Evolutionary conservation across 2,329 filamentous ascomycete species (phyloP).

Genomic region (Curvularia sp.): DNA sequence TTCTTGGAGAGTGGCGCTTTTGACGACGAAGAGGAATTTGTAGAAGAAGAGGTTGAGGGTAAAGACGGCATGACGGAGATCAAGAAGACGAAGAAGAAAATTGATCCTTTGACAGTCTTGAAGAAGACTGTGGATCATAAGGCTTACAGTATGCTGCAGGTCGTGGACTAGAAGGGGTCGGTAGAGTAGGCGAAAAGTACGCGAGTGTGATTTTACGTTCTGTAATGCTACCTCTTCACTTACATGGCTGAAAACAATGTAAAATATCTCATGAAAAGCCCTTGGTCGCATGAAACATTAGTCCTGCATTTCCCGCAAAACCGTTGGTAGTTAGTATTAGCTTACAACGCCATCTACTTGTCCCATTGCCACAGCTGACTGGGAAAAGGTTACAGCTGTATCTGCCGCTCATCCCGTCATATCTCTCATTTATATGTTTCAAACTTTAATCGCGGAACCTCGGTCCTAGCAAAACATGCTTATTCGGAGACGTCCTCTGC

Average conservation of each 20-base stretch:
- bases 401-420: too few relatives aligned
- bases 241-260: too few relatives aligned
- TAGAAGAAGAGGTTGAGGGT: slow-evolving; percentile 48
- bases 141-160: slow-evolving; percentile 63
- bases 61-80: slow-evolving; percentile 42
- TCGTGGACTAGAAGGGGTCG: slow-evolving; percentile 57
- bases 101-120: slow-evolving; percentile 27
- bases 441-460: background rate
- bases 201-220: background rate
- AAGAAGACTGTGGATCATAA: slow-evolving; percentile 59
- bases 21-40: slow-evolving; percentile 52
- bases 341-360: too few relatives aligned
- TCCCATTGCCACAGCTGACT: too few relatives aligned
- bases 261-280: too few relatives aligned
- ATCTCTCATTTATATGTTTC: background rate
- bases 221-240: background rate
- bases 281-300: too few relatives aligned
- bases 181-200: background rate
- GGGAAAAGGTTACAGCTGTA: too few relatives aligned
- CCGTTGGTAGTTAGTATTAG: too few relatives aligned
- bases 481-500: background rate
- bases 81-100: slow-evolving; percentile 44
- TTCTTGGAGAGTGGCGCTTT: slow-evolving; percentile 62
- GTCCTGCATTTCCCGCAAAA: too few relatives aligned
- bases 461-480: background rate